Percentiles rank a stretch among this genome's conserved stretches.
phyloP scores from a whole-genome alignment of 169 alveolate genomes.

The Cryptosporidium sp. region DNA sequence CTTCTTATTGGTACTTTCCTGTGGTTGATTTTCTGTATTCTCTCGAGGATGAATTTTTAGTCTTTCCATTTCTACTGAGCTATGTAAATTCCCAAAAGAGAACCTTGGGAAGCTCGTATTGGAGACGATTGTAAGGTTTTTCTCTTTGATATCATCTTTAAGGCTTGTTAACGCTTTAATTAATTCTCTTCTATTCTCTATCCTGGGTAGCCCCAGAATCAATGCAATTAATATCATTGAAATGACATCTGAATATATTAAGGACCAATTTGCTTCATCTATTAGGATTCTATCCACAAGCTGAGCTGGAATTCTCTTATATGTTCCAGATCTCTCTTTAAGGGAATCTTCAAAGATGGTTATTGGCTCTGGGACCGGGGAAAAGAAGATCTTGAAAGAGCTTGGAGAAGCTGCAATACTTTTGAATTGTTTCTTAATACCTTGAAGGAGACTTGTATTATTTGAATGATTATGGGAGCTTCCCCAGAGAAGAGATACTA shows the following conservation, averaged over 20 bases:
- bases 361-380: constrained; percentile 61
- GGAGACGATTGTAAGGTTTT: constrained; percentile 8
- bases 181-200: constrained; percentile 9
- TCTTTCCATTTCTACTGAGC: background rate
- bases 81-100: constrained; percentile 20
- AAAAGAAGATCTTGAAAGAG: constrained; percentile 20
- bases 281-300: constrained; percentile 26
- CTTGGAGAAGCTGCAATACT: constrained; percentile 38
- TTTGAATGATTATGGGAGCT: constrained; percentile 6
- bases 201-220: constrained; percentile 33
- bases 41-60: background rate
- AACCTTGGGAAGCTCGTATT: constrained; percentile 47
- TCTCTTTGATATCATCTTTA: constrained; percentile 19
- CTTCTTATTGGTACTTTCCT: background rate
- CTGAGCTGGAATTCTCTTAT: constrained; percentile 42
- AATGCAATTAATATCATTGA: constrained; percentile 52
- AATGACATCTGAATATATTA: constrained; percentile 48
- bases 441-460: constrained; percentile 1
- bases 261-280: constrained; percentile 57
- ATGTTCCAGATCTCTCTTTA: constrained; percentile 10
- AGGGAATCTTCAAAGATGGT: constrained; percentile 31
- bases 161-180: constrained; percentile 5
- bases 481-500: constrained; percentile 36
- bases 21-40: background rate
- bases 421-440: constrained; percentile 25